Evolutionary conservation across 352 stramenopile genomes (phyloP).

Genomic region (Pythium inflatum): DNA sequence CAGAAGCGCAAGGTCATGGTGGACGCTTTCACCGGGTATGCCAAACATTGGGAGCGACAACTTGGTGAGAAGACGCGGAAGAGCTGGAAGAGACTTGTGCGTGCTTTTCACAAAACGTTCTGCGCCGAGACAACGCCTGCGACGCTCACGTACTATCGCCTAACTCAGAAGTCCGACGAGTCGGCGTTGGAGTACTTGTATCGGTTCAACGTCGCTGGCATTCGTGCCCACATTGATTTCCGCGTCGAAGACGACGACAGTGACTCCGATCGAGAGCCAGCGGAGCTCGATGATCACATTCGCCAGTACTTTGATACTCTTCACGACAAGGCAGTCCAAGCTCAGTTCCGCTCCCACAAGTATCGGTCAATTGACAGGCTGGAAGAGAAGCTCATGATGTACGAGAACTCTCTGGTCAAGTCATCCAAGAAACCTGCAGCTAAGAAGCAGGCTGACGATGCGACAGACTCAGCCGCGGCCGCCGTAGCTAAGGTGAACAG

Average conservation of each 20-base stretch:
- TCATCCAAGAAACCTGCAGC: background rate
- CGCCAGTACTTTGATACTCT: conserved; percentile 30
- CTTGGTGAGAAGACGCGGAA: background rate
- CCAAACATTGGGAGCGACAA: conserved; percentile 20
- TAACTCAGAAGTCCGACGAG: conserved; percentile 30
- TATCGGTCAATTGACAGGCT: conserved; percentile 26
- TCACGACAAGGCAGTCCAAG: conserved; percentile 25
- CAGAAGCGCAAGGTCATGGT: conserved; percentile 19
- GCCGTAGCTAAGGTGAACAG: background rate
- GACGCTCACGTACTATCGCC: conserved; percentile 14
- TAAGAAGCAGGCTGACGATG: background rate
- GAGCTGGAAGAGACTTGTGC: background rate
- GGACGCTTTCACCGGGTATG: conserved; percentile 7
- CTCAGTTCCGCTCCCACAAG: conserved; percentile 17
- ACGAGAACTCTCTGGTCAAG: conserved; percentile 4
- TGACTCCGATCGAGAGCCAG: background rate
- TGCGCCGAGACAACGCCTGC: conserved; percentile 9
- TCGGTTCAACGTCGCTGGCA: conserved; percentile 20
- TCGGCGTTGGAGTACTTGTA: conserved; percentile 27
- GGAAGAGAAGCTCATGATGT: conserved; percentile 19
- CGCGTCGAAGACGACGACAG: conserved; percentile 1
- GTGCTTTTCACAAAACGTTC: conserved; percentile 19
- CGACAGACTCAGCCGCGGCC: background rate
- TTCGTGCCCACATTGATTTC: conserved; percentile 18
- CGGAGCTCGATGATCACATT: conserved; percentile 20